Evolutionary conservation across 2,329 filamentous ascomycete genomes (phyloP), one percentile per base, ranked within the genome.

Genomic region (Onygenales sp.): DNA sequence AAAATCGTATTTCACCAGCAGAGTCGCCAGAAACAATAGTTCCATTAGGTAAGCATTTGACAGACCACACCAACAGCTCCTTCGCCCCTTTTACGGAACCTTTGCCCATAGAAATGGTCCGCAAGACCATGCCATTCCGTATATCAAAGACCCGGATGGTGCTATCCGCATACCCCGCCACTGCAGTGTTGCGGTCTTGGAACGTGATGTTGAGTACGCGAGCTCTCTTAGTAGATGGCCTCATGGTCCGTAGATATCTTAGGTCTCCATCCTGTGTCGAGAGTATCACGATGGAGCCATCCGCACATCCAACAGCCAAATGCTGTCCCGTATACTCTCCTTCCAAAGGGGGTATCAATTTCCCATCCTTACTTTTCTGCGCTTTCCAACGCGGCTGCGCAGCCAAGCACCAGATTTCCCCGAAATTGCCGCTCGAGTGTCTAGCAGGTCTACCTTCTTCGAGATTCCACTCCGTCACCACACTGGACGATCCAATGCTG

Each of bases 21-120:
- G 93, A 97, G 67, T 98, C 93, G 49, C 89, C 93, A 1, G 91
- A 95, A 10, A 97, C 85, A 57, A 98, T 93, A 60, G 93, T 89
- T 49, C 90, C 91, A 63, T 88, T 87, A 8, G 86, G 82, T 34
- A 97, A 77, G 64, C 87, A 89, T 70, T 90, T 95, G 57, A 98
- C 86, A 51, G 88, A 86, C 93, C 93, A 98, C 11, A 95, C 87
- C 49, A 97, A 83, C 53, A 91, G 85, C 59, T 95, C 87, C 69
- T 88, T 92, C 14, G 87, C 82, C 6, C 88, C 88, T 44, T 87
- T 87, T 6, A 76, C 75, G 9, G 88, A 77, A 37, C 92, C 88
- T 52, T 85, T 84, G 3, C 92, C 93, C 36, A 97, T 74, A 0
- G 89, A 91, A 78, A 98, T 93, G 59, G 83, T 88, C 45, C 89